Conservation (phyloP, 305 asterid species). For the Fraxinus velutina region DNA sequence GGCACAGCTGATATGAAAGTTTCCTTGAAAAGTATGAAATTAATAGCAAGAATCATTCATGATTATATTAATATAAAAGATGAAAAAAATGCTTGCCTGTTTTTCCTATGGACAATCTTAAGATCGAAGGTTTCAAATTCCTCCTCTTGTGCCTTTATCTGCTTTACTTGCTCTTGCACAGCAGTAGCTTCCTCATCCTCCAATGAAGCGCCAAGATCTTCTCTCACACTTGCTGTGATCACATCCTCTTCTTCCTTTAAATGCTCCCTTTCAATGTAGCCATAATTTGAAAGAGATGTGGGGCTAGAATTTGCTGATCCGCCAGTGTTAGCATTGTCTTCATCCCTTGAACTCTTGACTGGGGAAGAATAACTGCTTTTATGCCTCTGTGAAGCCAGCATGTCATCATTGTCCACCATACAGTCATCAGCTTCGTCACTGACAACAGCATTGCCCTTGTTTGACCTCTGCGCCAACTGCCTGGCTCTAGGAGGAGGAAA, state of each 20-base stretch:
- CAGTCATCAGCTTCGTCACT: conserved; percentile 52
- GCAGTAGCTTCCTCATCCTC: conserved; percentile 98
- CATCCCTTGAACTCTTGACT: conserved; percentile 66
- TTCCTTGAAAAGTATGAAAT: background rate
- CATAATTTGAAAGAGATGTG: conserved; percentile 71
- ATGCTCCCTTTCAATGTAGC: conserved; percentile 52
- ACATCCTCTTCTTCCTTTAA: conserved; percentile 52
- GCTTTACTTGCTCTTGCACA: conserved; percentile 96
- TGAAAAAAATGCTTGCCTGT: conserved; percentile 53
- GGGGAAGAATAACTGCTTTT: conserved; percentile 69
- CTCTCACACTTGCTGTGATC: conserved; percentile 42
- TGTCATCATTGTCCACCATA: conserved; percentile 54
- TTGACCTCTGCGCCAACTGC: conserved; percentile 65
- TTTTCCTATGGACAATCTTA: conserved; percentile 94
- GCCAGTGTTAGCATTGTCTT: conserved; percentile 36
- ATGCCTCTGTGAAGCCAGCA: conserved; percentile 67
- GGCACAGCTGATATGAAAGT: background rate
- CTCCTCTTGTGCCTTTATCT: conserved; percentile 96
- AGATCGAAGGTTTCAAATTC: conserved; percentile 91
- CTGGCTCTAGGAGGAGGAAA: conserved; percentile 91
- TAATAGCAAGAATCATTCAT: conserved; percentile 18
- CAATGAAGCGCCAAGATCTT: conserved; percentile 52
- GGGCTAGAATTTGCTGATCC: conserved; percentile 87
- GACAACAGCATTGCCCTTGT: conserved; percentile 41
- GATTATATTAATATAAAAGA: conserved; percentile 5